These are phyloP conservation scores for Sequoia sempervirens DNA, from an alignment of 75 land plant genomes.

Conservation along the genomic window DNA sequence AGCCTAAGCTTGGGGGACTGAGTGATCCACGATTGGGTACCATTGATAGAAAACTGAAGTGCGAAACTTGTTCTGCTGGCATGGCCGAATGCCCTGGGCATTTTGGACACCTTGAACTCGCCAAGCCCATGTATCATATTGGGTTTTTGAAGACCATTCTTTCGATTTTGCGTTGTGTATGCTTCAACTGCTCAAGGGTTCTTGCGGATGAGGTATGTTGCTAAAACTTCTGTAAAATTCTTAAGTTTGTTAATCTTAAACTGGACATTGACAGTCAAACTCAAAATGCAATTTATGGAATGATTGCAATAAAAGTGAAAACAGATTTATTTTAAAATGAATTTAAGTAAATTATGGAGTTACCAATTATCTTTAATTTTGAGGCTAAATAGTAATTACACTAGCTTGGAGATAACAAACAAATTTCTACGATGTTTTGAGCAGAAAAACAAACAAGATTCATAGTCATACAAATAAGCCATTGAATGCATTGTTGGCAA, in stretches of 20 bases:
- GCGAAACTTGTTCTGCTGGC: constrained; percentile 90
- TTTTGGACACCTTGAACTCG: constrained; percentile 96
- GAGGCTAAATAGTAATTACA: too few relatives aligned
- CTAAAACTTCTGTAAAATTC: neutral
- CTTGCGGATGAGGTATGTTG: constrained; percentile 83
- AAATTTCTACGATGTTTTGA: neutral
- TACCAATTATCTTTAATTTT: too few relatives aligned
- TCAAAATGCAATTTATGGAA: neutral
- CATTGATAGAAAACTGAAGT: constrained; percentile 83
- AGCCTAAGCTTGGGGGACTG: constrained; percentile 87
- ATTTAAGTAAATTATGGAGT: neutral
- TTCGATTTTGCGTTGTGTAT: constrained; percentile 82
- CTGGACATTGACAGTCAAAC: neutral
- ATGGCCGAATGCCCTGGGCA: constrained; percentile 99
- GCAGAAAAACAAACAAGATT: neutral
- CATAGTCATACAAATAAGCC: too few relatives aligned
- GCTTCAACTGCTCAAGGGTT: constrained; percentile 90
- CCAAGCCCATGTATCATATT: constrained; percentile 98
- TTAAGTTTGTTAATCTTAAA: neutral
- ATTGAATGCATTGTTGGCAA: too few relatives aligned
- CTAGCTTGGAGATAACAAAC: neutral
- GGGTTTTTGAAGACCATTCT: constrained; percentile 96
- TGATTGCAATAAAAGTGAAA: neutral
- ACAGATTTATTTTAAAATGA: neutral
- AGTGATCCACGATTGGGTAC: constrained; percentile 96